Evolutionary conservation across 768 basidiomycete species (phyloP), one percentile per base, ranked within the genome.

Genomic region (Lentinula edodes): DNA sequence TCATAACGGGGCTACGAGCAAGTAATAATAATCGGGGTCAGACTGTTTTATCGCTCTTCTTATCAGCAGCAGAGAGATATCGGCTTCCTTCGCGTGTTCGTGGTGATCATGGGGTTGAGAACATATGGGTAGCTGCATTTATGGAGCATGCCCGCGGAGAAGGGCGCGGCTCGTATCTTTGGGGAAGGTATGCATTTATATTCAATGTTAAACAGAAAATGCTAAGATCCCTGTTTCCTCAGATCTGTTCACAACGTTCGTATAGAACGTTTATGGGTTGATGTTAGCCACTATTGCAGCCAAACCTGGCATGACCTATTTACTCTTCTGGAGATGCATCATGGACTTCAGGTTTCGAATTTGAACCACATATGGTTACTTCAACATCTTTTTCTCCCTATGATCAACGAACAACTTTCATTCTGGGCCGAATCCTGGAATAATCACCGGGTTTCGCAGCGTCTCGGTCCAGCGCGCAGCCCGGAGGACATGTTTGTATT

Each of bases 51-150:
- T 23, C 68, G 0, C 61, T 77, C 0, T 78, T 78, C 57, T 55
- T 69, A 0, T 48, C 46, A 10, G 70, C 66, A 0, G 57, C 66
- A 13, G 16, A 12, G 1, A 36, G 57, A 3, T 69, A 72, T 67
- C 73, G 76, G 1, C 41, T 71, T 1, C 78, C 76, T 0, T 69
- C 66, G 4, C 61, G 72, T 1, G 32, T 74, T 3, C 60, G 74
- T 6, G 78, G 75, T 3, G 76, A 80, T 61, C 74, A 76, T 69
- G 77, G 79, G 3, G 64, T 64, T 7, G 75, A 78, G 62, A 78
- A 79, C 62, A 34, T 76, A 2, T 56, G 65, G 10, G 72, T 78
- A 20, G 73, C 75, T 6, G 66, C 68, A 23, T 72, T 62, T 60
- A 76, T 75, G 68, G 68, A 71, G 35, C 6, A 48, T 9, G 39